Evolutionary conservation across 2,329 filamentous ascomycete species (phyloP).

Genomic region (Graphilbum sp.): DNA sequence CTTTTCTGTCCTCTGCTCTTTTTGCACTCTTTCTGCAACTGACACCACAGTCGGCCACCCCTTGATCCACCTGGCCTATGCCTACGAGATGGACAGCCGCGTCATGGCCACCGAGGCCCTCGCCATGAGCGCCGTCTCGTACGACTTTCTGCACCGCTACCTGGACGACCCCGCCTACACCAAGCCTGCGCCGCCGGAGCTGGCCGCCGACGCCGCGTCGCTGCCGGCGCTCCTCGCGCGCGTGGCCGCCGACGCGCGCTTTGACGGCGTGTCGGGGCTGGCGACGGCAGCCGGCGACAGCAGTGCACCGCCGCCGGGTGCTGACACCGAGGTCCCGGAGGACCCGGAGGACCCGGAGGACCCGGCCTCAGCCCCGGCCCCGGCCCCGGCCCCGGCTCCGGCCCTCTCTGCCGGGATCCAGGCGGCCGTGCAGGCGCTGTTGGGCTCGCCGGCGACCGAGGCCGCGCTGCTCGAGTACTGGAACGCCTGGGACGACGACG

Average conservation of each 20-base stretch:
- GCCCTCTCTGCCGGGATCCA: background rate
- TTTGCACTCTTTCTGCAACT: too few relatives aligned
- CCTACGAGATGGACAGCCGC: slow-evolving; percentile 70
- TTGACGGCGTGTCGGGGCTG: slow-evolving; percentile 39
- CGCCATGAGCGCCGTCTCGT: slow-evolving; percentile 43
- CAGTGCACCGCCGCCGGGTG: background rate
- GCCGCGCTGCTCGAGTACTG: slow-evolving; percentile 67
- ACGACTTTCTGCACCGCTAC: slow-evolving; percentile 46
- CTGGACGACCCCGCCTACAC: slow-evolving; percentile 60
- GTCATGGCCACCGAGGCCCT: slow-evolving; percentile 84
- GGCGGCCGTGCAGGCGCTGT: slow-evolving; percentile 23
- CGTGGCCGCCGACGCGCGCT: slow-evolving; percentile 50
- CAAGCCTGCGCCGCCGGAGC: slow-evolving; percentile 38
- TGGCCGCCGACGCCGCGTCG: slow-evolving; percentile 28
- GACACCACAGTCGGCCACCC: slow-evolving; percentile 67
- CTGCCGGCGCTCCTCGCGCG: slow-evolving; percentile 55
- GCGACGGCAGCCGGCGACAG: background rate
- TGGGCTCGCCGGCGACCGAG: slow-evolving; percentile 43
- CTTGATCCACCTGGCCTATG: slow-evolving; percentile 90
- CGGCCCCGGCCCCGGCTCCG: too few relatives aligned
- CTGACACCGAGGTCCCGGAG: too few relatives aligned
- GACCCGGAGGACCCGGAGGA: too few relatives aligned
- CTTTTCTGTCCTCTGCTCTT: background rate
- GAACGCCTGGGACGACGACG: slow-evolving; percentile 70
- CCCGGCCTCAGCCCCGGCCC: too few relatives aligned